Percentiles rank a stretch among this genome's conserved stretches.
These are phyloP conservation scores for Brassica nigra DNA, from an alignment of 345 rosid species.

Conservation along the genomic window DNA sequence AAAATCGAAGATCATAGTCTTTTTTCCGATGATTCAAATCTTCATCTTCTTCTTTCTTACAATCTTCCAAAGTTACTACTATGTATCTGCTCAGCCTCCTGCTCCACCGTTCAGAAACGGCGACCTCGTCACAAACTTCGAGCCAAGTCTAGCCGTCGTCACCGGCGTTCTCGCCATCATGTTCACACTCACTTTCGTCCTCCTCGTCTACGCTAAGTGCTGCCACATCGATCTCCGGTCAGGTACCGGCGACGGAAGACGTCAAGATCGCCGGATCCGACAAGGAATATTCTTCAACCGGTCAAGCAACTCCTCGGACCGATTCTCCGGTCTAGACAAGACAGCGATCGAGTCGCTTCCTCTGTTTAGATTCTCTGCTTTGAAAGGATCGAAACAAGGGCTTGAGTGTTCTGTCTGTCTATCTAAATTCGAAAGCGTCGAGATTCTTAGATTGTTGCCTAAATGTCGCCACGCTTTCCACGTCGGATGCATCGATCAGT, in stretches of 20 bases:
- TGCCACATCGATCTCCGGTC: constrained; percentile 51
- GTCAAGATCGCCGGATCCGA: constrained; percentile 11
- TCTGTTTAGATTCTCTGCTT: constrained; percentile 77
- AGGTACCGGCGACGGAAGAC: constrained; percentile 28
- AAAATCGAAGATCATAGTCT: neutral
- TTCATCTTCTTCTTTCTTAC: constrained; percentile 23
- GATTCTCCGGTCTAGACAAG: constrained; percentile 81
- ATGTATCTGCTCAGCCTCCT: constrained; percentile 44
- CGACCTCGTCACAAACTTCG: constrained; percentile 49
- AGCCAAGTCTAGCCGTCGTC: constrained; percentile 85
- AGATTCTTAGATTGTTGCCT: constrained; percentile 74
- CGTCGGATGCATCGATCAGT: constrained; percentile 75
- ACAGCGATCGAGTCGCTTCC: constrained; percentile 79
- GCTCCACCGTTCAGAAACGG: constrained; percentile 38
- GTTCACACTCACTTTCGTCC: constrained; percentile 65
- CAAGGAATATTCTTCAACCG: constrained; percentile 38
- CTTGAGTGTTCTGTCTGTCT: constrained; percentile 89
- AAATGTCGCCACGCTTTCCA: constrained; percentile 89
- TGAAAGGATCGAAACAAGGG: constrained; percentile 72
- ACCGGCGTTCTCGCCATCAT: constrained; percentile 68
- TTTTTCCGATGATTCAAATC: constrained; percentile 29
- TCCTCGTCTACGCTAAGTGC: constrained; percentile 68
- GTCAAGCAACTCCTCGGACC: constrained; percentile 41
- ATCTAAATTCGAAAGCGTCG: constrained; percentile 78
- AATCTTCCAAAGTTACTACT: neutral